These are phyloP conservation scores for Mycena olivaceomarginata DNA, from an alignment of 768 basidiomycete species.

Conservation along the genomic window DNA sequence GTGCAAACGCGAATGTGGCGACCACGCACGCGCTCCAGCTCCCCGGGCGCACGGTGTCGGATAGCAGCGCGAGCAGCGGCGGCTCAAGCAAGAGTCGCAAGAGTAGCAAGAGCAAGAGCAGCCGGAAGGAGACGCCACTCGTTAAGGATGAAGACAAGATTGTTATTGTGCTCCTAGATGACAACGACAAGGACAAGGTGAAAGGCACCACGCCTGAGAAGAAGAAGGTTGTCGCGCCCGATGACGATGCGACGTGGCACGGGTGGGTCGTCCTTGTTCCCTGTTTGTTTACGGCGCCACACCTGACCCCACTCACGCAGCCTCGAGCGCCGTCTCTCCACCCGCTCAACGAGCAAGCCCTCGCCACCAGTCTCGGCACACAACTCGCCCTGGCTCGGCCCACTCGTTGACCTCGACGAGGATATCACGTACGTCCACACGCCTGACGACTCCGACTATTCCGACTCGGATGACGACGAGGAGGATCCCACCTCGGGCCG, in stretches of 20 bases:
- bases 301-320: conserved; percentile 8
- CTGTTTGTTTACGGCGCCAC: neutral
- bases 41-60: conserved; percentile 36
- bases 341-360: neutral
- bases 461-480: conserved; percentile 29
- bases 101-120: conserved; percentile 29
- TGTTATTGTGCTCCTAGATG: conserved; percentile 40
- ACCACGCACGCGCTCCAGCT: conserved; percentile 16
- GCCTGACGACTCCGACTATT: conserved; percentile 20
- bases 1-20: conserved; percentile 7
- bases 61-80: conserved; percentile 36
- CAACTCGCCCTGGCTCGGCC: conserved; percentile 37
- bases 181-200: conserved; percentile 25
- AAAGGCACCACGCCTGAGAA: too few relatives aligned
- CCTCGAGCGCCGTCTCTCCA: conserved; percentile 34
- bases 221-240: neutral
- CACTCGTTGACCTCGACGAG: conserved; percentile 30
- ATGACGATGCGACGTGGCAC: conserved; percentile 35
- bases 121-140: conserved; percentile 12
- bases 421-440: conserved; percentile 38
- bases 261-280: conserved; percentile 26
- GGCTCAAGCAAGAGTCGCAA: conserved; percentile 29
- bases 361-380: conserved; percentile 16
- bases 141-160: conserved; percentile 33
- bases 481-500: neutral